phyloP scores from a whole-genome alignment of 176 grass and related monocot species.

The Oryza glumipatula region DNA sequence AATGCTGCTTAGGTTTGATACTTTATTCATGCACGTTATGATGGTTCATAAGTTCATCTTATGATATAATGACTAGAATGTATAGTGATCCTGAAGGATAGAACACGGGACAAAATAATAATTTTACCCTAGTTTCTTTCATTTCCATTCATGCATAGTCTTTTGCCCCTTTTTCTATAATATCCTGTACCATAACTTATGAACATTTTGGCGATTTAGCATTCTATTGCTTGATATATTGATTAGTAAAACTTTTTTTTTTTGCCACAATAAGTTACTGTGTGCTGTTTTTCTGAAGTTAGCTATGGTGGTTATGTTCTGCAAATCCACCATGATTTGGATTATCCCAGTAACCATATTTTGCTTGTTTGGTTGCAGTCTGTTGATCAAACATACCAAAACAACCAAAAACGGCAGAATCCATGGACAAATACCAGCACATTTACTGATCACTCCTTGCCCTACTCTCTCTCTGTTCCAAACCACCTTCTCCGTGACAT shows the following conservation, averaged over 20 bases:
- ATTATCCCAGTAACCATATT: slow-evolving; percentile 16
- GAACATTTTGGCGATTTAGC: neutral
- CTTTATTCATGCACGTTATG: neutral
- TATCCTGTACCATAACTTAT: neutral
- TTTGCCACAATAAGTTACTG: neutral
- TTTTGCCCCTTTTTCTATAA: neutral
- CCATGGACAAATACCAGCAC: slow-evolving; percentile 8
- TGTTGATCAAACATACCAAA: slow-evolving; percentile 29
- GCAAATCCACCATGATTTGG: slow-evolving; percentile 14
- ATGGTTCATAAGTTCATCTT: neutral
- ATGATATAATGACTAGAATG: neutral
- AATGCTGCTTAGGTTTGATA: neutral
- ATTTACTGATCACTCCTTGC: slow-evolving; percentile 23
- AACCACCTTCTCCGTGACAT: slow-evolving; percentile 49
- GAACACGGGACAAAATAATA: slow-evolving; percentile 13
- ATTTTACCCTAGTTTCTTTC: neutral
- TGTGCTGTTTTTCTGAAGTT: slow-evolving; percentile 2
- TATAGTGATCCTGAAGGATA: slow-evolving; percentile 1
- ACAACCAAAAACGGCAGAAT: neutral
- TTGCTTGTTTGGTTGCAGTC: slow-evolving; percentile 43
- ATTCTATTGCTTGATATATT: slow-evolving; percentile 23
- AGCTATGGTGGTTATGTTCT: neutral
- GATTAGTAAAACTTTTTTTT: neutral
- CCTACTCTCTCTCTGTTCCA: slow-evolving; percentile 36
- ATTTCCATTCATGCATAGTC: neutral